phyloP scores from a whole-genome alignment of 1,284 basidiomycete species.

The Puccinia horiana region DNA sequence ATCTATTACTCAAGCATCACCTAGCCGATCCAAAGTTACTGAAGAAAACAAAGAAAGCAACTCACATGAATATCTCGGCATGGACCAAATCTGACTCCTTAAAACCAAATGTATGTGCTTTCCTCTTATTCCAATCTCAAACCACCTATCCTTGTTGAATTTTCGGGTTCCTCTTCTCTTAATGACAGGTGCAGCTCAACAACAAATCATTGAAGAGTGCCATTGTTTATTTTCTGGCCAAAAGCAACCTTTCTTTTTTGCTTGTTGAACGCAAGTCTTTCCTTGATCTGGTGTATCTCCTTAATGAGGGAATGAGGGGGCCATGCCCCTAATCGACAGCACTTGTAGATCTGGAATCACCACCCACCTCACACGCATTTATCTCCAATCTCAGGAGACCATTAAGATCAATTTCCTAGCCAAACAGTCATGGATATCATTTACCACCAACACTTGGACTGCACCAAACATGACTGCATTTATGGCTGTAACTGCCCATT shows the following conservation, averaged over 20 bases:
- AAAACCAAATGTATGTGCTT: background rate
- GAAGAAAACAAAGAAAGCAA: background rate
- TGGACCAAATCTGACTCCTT: background rate
- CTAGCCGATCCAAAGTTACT: background rate
- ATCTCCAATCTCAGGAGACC: background rate
- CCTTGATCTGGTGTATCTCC: background rate
- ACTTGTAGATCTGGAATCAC: background rate
- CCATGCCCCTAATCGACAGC: background rate
- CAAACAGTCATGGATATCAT: background rate
- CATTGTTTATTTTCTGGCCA: background rate
- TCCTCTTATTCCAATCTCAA: background rate
- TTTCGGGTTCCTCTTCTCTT: background rate
- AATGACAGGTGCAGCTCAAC: background rate
- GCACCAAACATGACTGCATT: background rate
- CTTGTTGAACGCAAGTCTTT: background rate
- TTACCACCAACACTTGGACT: conserved; percentile 2
- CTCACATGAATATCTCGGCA: background rate
- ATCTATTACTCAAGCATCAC: background rate
- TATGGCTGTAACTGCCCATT: conserved; percentile 27
- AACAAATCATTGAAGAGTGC: conserved; percentile 6
- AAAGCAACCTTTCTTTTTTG: background rate
- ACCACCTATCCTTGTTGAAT: background rate
- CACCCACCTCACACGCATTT: background rate
- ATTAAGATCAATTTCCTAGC: background rate
- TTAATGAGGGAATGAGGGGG: background rate